Base-by-base conservation (phyloP, 352 stramenopile genomes). In the Phytophthora tentaculata region DNA sequence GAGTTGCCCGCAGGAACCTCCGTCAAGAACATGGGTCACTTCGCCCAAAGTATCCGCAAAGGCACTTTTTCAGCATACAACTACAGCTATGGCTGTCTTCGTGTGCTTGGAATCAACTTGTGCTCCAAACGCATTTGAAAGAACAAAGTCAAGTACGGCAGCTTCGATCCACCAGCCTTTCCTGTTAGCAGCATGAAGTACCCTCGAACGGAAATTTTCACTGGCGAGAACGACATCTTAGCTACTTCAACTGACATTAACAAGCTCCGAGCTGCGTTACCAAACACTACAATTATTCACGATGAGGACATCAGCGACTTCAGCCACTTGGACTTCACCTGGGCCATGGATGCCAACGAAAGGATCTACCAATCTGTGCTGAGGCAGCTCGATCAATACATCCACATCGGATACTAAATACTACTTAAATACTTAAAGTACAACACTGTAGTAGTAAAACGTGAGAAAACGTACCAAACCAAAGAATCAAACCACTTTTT, bases 251-350 rank as follows among this genome's bases (percentile, higher is more conserved):
- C 26, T 16, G 80, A 89, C 35, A 62, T 79, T 9, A 62, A 71
- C 41, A 67, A 71, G 48, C 65, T 89, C 32, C 71, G 74, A 41
- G 32, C 52, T 17, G 63, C 56, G 5, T 45, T 86, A 14, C 78
- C 77, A 3, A 48, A 44, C 3, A 55, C 65, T 20, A 85, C 80
- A 37, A 58, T 86, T 47, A 43, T 86, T 5, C 58, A 69, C 22
- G 80, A 85, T 14, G 61, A 78, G 41, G 28, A 71, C 2, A 52
- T 86, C 19, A 63, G 72, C 7, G 37, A 62, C 28, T 83, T 81
- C 58, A 87, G 80, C 45, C 78, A 86, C 59, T 62, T 87, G 53
- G 78, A 89, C 70, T 85, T 84, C 32, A 84, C 70, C 16, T 87
- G 76, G 80, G 69, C 74, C 2, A 51, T 61, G 26, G 70, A 86